Percentiles rank a stretch among this genome's conserved stretches.
Conservation (phyloP, 163 green algal species). For the Volvox carteri region DNA sequence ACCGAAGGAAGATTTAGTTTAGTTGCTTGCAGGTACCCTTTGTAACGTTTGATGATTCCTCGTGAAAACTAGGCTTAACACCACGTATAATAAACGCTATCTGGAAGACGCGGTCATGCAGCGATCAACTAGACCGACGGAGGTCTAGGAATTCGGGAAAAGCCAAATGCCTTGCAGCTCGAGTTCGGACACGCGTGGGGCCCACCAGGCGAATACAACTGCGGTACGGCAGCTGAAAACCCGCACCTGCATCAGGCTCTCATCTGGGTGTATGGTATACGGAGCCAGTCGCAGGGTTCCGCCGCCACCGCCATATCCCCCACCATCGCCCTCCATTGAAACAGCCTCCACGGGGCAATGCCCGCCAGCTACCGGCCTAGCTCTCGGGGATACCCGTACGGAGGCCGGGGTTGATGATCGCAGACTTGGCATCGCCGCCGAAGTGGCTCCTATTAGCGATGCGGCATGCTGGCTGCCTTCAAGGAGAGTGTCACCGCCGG, state of each 20-base stretch:
- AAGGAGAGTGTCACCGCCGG: background rate
- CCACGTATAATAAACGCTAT: no score
- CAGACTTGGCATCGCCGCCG: background rate
- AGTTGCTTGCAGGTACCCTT: no score
- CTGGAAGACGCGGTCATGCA: no score
- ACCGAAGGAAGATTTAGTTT: no score
- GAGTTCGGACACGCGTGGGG: no score
- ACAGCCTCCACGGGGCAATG: background rate
- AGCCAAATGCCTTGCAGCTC: no score
- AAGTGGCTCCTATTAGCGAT: background rate
- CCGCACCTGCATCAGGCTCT: background rate
- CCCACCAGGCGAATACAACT: no score
- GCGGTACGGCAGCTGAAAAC: background rate
- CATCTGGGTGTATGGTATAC: background rate
- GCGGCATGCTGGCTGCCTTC: background rate
- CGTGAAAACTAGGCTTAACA: no score
- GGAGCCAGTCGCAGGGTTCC: background rate
- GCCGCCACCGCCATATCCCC: background rate
- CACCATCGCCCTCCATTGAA: background rate
- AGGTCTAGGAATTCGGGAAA: no score
- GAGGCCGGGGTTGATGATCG: background rate
- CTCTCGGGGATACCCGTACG: background rate
- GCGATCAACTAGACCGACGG: no score
- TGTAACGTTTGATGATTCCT: no score
- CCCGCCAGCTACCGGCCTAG: background rate